These are phyloP conservation scores for Seminavis robusta DNA, from an alignment of 108 stramenopile species.

Conservation along the genomic window DNA sequence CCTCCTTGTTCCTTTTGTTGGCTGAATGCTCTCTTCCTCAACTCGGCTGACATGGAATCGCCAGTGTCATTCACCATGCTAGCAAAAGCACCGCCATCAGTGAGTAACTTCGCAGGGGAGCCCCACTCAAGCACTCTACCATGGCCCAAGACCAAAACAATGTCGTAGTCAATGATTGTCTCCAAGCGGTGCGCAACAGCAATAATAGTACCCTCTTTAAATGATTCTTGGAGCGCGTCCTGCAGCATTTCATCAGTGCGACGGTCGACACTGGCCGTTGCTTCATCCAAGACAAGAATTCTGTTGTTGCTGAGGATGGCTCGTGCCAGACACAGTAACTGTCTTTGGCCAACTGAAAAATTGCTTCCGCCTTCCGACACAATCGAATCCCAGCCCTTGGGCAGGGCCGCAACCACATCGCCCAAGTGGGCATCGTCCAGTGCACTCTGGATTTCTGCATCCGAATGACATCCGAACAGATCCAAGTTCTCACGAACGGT, in stretches of 20 bases:
- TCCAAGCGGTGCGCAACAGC: constrained; percentile 95
- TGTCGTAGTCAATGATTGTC: constrained; percentile 89
- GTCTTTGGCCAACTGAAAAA: constrained; percentile 90
- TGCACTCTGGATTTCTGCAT: constrained; percentile 52
- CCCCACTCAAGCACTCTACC: constrained; percentile 89
- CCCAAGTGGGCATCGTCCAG: constrained; percentile 65
- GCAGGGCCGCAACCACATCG: constrained; percentile 50
- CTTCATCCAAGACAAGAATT: constrained; percentile 89
- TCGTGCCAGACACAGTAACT: constrained; percentile 93
- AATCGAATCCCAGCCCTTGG: constrained; percentile 57
- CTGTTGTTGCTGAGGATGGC: constrained; percentile 78
- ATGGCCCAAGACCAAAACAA: constrained; percentile 85
- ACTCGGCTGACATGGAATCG: constrained; percentile 20
- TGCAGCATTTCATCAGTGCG: constrained; percentile 85
- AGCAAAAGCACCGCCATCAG: constrained; percentile 44
- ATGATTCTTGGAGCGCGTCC: constrained; percentile 66
- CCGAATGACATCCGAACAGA: constrained; percentile 58
- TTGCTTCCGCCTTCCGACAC: constrained; percentile 92
- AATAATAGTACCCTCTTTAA: constrained; percentile 79
- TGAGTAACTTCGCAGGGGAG: constrained; percentile 72
- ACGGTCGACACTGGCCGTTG: constrained; percentile 87
- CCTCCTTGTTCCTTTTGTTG: too few species aligned
- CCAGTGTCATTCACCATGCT: constrained; percentile 50
- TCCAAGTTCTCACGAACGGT: constrained; percentile 95
- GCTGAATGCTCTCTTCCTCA: constrained; percentile 22